These are phyloP conservation scores for Massarina eburnea DNA, from an alignment of 2,329 filamentous ascomycete species.

Conservation along the genomic window DNA sequence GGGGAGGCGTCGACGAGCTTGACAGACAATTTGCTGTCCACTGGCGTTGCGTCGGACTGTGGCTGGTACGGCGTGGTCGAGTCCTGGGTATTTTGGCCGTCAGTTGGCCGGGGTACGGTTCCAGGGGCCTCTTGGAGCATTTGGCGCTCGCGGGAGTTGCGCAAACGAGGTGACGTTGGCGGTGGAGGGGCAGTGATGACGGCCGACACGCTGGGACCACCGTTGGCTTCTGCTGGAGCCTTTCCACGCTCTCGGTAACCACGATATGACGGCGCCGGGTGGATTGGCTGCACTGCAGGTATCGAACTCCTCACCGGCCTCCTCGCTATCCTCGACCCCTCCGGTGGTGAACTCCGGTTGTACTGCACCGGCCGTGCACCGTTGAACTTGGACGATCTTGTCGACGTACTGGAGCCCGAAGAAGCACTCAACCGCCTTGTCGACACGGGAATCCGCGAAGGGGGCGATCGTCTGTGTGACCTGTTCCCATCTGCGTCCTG, in stretches of 20 bases:
- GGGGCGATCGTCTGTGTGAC: constrained; percentile 30
- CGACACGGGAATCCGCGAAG: constrained; percentile 37
- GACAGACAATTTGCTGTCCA: constrained; percentile 6
- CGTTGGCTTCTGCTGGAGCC: constrained; percentile 22
- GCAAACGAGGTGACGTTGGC: constrained; percentile 36
- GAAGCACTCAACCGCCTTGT: constrained; percentile 34
- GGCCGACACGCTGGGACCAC: constrained; percentile 30
- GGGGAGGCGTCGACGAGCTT: constrained; percentile 6
- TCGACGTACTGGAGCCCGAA: constrained; percentile 40
- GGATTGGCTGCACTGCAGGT: constrained; percentile 17
- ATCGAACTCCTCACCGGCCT: constrained; percentile 13
- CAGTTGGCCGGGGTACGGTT: constrained; percentile 14
- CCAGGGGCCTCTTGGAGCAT: constrained; percentile 27
- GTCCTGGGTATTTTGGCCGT: constrained; percentile 22
- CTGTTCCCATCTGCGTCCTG: too few species aligned
- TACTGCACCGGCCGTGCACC: constrained; percentile 13
- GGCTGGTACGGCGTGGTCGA: constrained; percentile 6
- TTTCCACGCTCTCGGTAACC: constrained; percentile 36
- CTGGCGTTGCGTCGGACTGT: constrained; percentile 12
- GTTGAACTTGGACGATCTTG: constrained; percentile 34
- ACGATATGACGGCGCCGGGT: constrained; percentile 34
- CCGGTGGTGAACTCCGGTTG: constrained; percentile 31
- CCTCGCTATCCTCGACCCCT: constrained; percentile 22
- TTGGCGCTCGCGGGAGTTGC: constrained; percentile 38
- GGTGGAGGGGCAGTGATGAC: constrained; percentile 32